These are phyloP conservation scores for Cerioporus squamosus DNA, from an alignment of 1,284 basidiomycete species.

Conservation along the genomic window DNA sequence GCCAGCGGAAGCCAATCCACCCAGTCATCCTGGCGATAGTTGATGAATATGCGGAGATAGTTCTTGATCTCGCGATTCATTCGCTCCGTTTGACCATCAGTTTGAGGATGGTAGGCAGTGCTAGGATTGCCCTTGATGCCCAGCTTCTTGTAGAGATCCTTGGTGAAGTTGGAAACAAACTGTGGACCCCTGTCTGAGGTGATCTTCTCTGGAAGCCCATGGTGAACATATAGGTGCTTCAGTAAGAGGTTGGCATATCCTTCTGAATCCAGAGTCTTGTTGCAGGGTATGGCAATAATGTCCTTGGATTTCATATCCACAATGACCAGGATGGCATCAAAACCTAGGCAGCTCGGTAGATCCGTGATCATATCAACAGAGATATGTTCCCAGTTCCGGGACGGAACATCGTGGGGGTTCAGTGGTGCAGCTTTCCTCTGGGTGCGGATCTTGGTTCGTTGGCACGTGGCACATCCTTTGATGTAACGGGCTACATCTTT, in stretches of 20 bases:
- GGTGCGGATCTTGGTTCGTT: conserved; percentile 35
- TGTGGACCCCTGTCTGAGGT: conserved; percentile 41
- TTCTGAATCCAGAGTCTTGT: conserved; percentile 8
- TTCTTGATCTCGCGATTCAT: conserved; percentile 36
- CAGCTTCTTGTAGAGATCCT: conserved; percentile 5
- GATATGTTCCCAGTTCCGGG: conserved; percentile 20
- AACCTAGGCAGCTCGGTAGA: conserved; percentile 36
- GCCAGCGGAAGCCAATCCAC: conserved; percentile 28
- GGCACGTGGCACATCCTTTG: conserved; percentile 42
- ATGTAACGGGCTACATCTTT: conserved; percentile 39
- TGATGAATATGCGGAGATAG: conserved; percentile 25
- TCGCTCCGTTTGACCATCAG: conserved; percentile 38
- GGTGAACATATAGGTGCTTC: conserved; percentile 27
- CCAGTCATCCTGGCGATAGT: conserved; percentile 40
- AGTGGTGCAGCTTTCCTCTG: conserved; percentile 8
- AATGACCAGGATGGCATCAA: conserved; percentile 29
- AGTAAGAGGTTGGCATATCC: conserved; percentile 3
- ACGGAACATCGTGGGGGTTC: conserved; percentile 5
- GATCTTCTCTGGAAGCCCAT: conserved; percentile 35
- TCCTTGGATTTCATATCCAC: conserved; percentile 8
- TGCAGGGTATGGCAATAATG: conserved; percentile 4
- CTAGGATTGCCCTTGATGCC: conserved; percentile 13
- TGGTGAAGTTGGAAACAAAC: conserved; percentile 32
- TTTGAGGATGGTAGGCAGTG: conserved; percentile 37
- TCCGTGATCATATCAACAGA: conserved; percentile 42